phyloP scores from a whole-genome alignment of 352 stramenopile genomes.

The Phytopythium chamaehyphon region DNA sequence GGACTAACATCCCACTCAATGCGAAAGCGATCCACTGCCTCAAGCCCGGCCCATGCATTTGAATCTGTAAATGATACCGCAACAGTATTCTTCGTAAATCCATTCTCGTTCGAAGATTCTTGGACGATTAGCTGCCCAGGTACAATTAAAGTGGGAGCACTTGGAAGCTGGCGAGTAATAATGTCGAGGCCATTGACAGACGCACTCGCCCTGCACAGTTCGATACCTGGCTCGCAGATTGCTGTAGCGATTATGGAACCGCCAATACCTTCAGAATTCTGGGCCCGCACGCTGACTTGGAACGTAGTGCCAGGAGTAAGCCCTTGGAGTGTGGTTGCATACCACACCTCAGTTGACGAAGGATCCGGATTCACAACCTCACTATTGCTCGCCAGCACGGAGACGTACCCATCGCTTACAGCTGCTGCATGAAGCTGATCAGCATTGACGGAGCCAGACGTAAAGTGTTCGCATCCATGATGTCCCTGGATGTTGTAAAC shows the following conservation, averaged over 20 bases:
- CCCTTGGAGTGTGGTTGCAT: conserved; percentile 18
- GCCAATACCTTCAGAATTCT: conserved; percentile 85
- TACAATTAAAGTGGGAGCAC: conserved; percentile 33
- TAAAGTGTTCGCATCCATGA: conserved; percentile 73
- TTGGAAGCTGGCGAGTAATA: conserved; percentile 60
- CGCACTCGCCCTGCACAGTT: conserved; percentile 54
- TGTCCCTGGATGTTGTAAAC: conserved; percentile 16
- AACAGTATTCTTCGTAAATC: conserved; percentile 61
- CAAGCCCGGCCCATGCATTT: conserved; percentile 66
- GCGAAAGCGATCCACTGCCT: conserved; percentile 82
- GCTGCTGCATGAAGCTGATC: conserved; percentile 35
- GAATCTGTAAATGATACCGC: conserved; percentile 63
- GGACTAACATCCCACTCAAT: conserved; percentile 88
- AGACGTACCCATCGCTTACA: conserved; percentile 32
- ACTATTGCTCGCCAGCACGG: conserved; percentile 13
- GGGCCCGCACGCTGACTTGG: conserved; percentile 72
- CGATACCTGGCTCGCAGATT: conserved; percentile 82
- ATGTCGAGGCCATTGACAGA: conserved; percentile 14
- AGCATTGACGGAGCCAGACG: conserved; percentile 20
- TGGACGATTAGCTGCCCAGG: conserved; percentile 40
- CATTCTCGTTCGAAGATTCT: conserved; percentile 36
- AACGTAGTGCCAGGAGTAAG: conserved; percentile 62
- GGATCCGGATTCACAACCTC: not conserved
- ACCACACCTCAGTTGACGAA: conserved; percentile 12
- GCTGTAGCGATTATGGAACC: conserved; percentile 56